Evolutionary conservation across 2,329 filamentous ascomycete species (phyloP), one percentile per base, ranked within the genome.

Genomic region (Fusarium sp.): DNA sequence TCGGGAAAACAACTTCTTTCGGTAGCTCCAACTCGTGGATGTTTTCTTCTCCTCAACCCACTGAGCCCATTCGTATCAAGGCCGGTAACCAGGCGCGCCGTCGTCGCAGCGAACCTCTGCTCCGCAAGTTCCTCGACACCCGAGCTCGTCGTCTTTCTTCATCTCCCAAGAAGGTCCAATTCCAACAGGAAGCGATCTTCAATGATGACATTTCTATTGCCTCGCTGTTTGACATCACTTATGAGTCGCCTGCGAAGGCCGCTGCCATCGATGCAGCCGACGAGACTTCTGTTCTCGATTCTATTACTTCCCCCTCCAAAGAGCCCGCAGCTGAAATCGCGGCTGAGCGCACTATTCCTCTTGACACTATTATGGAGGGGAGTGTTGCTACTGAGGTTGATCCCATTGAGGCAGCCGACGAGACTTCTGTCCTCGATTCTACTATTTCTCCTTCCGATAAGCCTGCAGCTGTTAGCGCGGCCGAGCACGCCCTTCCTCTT

Each of bases 61-160:
- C 60, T 4, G 72, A 77, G 41, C 67, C 74, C 29, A 67, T 70
- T 25, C 72, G 76, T n/a, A 75, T 75, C 27, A 66, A 68, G 59
- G 73, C 70, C 31, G 56, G 73, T 27, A 78, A 73, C 39, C 63
- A 73, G 25, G 63, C 66, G 15, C 73, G 73, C 18, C 79, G 80
- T n/a, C 73, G 81, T 38, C 79, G 75, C 37, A 82, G 81, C 48
- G 81, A 82, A 63, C 81, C 81, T 29, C 72, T 82, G 27, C 51
- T 80, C n/a, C 78, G 78, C 38, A 76, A 72, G 55, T 69, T 60
- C 44, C 60, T 76, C 7, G 72, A 75, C 56, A 63, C 63, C 10
- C 74, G 70, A 55, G 65, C 73, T 5, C 78, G 77, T 23, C 78
- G 79, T 25, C 72, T 70, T 21, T 80, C 79, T 12, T 59, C 73